phyloP scores from a whole-genome alignment of 2,329 filamentous ascomycete species.

The Nothophoma quercina region DNA sequence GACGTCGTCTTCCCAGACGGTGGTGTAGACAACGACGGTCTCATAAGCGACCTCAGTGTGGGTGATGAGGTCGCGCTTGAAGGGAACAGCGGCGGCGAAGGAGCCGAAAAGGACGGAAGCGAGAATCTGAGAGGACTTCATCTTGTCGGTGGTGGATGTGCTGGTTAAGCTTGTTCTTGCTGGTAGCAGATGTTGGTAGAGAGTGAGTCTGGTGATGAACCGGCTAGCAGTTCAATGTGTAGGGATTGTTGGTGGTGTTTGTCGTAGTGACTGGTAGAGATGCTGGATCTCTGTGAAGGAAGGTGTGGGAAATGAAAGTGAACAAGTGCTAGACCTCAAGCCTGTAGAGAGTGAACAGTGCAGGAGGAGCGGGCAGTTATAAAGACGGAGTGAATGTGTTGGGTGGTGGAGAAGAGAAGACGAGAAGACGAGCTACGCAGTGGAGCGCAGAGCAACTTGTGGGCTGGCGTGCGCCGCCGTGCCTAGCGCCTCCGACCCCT shows the following conservation, averaged over 20 bases:
- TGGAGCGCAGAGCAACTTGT: slow-evolving; percentile 10
- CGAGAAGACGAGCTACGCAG: slow-evolving; percentile 18
- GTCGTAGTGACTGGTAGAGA: slow-evolving; percentile 45
- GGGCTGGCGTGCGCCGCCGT: slow-evolving; percentile 15
- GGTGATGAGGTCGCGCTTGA: slow-evolving; percentile 47
- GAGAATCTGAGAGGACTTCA: slow-evolving; percentile 49
- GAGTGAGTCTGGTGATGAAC: slow-evolving; percentile 36
- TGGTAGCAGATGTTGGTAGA: slow-evolving; percentile 23
- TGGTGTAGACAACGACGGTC: slow-evolving; percentile 47
- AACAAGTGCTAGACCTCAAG: slow-evolving; percentile 47
- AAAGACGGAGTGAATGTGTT: slow-evolving; percentile 32
- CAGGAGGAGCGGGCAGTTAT: slow-evolving; percentile 31
- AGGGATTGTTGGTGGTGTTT: slow-evolving; percentile 31
- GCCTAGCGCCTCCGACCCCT: slow-evolving; percentile 27
- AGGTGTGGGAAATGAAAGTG: slow-evolving; percentile 38
- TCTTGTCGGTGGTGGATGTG: slow-evolving; percentile 28
- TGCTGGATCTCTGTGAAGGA: slow-evolving; percentile 43
- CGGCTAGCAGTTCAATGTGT: slow-evolving; percentile 46
- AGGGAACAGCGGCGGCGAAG: slow-evolving; percentile 41
- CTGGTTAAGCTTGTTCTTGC: slow-evolving; percentile 27
- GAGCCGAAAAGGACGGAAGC: slow-evolving; percentile 46
- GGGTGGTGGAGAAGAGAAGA: slow-evolving; percentile 23
- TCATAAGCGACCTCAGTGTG: slow-evolving; percentile 43
- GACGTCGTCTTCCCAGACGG: slow-evolving; percentile 41
- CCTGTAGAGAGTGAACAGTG: slow-evolving; percentile 50